Conservation (phyloP, 148 eudicot species). For the Diospyros kaki region DNA sequence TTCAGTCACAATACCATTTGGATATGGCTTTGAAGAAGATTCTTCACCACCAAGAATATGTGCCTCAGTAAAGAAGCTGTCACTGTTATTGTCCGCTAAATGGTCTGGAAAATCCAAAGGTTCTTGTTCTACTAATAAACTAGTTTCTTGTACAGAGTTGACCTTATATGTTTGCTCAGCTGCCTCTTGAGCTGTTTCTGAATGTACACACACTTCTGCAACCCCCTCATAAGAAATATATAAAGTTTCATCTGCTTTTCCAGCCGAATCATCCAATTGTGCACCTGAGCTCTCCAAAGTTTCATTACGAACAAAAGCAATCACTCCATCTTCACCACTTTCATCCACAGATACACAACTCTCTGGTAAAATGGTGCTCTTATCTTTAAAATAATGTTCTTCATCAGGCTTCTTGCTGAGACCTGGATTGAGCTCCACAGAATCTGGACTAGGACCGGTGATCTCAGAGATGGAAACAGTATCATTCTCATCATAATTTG, state of each 20-base stretch:
- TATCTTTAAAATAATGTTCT: slow-evolving; percentile 7
- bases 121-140: slow-evolving; percentile 21
- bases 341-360: slow-evolving; percentile 13
- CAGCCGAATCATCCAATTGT: slow-evolving; percentile 16
- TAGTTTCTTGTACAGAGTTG: slow-evolving; percentile 18
- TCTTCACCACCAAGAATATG: slow-evolving; percentile 10
- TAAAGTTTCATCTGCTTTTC: slow-evolving; percentile 7
- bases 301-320: slow-evolving; percentile 14
- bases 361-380: not conserved
- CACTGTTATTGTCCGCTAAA: slow-evolving; percentile 8
- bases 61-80: slow-evolving; percentile 8
- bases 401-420: slow-evolving; percentile 1
- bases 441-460: slow-evolving; percentile 11
- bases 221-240: slow-evolving; percentile 5
- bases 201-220: slow-evolving; percentile 12
- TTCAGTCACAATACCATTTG: slow-evolving; percentile 15
- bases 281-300: slow-evolving; percentile 12
- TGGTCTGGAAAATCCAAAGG: not conserved
- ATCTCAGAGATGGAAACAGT: slow-evolving; percentile 17
- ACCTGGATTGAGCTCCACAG: slow-evolving; percentile 5
- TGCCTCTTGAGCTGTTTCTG: slow-evolving; percentile 9
- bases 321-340: slow-evolving; percentile 15
- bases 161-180: slow-evolving; percentile 16
- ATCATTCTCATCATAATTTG: slow-evolving; percentile 20
- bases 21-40: slow-evolving; percentile 14